These are phyloP conservation scores for Colletotrichum siamense DNA, from an alignment of 2,329 filamentous ascomycete genomes.

Conservation along the genomic window DNA sequence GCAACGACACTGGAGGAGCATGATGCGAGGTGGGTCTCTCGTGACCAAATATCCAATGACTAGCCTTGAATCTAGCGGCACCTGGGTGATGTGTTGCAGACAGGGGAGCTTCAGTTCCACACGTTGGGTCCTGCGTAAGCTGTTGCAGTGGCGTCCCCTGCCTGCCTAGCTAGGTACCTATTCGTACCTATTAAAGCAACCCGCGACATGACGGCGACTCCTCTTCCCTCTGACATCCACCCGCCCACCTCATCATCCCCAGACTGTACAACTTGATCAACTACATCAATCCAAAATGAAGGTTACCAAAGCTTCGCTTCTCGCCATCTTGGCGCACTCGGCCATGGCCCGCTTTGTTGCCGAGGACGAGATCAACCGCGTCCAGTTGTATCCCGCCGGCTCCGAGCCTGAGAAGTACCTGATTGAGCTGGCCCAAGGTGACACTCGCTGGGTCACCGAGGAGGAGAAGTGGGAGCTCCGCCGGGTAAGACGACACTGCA, in stretches of 20 bases:
- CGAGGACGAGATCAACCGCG: constrained; percentile 52
- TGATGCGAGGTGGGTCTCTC: not conserved
- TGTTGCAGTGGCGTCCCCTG: not conserved
- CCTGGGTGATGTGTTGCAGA: not conserved
- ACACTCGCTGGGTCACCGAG: constrained; percentile 88
- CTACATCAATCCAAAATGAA: constrained; percentile 49
- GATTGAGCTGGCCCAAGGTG: constrained; percentile 83
- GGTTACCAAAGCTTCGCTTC: constrained; percentile 54
- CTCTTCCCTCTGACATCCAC: not conserved
- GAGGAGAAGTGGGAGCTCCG: constrained; percentile 94
- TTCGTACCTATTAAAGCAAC: not conserved
- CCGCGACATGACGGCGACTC: not conserved
- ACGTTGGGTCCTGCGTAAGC: not conserved
- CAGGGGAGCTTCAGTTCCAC: not conserved
- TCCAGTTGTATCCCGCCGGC: constrained; percentile 52
- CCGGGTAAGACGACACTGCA: constrained; percentile 61
- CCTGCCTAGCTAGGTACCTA: not conserved
- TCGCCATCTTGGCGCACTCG: constrained; percentile 61
- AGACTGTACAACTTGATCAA: not conserved
- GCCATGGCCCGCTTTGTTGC: constrained; percentile 64
- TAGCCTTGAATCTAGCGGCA: not conserved
- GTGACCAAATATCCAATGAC: not conserved
- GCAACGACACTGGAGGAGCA: not conserved
- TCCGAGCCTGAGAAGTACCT: constrained; percentile 64
- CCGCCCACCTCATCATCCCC: constrained; percentile 1